Base-by-base conservation (phyloP, 805 yeast genomes). In the Helenozyma rhizophorensis region DNA sequence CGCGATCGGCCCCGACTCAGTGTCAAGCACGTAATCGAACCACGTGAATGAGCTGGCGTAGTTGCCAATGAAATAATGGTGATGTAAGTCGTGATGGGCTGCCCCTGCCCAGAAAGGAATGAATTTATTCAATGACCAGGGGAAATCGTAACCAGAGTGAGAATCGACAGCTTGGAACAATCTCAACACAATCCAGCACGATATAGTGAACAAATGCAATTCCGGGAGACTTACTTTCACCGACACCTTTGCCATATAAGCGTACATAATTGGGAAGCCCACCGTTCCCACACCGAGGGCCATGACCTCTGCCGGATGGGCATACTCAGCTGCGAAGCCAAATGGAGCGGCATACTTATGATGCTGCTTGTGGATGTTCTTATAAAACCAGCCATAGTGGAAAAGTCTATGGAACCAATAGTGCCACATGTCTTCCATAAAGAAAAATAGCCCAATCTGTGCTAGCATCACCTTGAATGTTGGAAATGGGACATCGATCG, bases 31-130 rank as follows among this genome's bases (percentile, higher is more conserved):
- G 45, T 45, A 70, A 44, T 75, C 81, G 73, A 76, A 73, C 74
- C 77, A 72, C 50, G 78, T 69, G 58, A 75, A 75, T 17, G 74
- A 64, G 25, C 76, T 69, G 16, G 80, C 76, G 44, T 75, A 75
- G 47, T 70, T 70, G 13, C 81, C 81, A 39, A 75, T 73, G 43
- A 75, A 75, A 51, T 68, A 71, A 45, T 74, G 81, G 43, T 75
- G 81, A 43, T 75, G 81, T 38, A 68, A 65, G 47, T 75, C 81
- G 47, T 75, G 81, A 47, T 75, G 81, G 36, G 71, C 78, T 23
- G 80, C 80, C 21, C 80, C 81, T 8, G 81, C 80, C 81, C 81
- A 75, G 54, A 75, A 66, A 26, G 81, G 81, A n/a, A 75, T 32
- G 50, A 73, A 61, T 36, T 72, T 53, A 51, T 74, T 72, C 48